A percentile compares a stretch with the other conserved stretches of the same genome.
Conservation (phyloP, 805 yeast genomes). For the Naumovozyma dairenensis region DNA sequence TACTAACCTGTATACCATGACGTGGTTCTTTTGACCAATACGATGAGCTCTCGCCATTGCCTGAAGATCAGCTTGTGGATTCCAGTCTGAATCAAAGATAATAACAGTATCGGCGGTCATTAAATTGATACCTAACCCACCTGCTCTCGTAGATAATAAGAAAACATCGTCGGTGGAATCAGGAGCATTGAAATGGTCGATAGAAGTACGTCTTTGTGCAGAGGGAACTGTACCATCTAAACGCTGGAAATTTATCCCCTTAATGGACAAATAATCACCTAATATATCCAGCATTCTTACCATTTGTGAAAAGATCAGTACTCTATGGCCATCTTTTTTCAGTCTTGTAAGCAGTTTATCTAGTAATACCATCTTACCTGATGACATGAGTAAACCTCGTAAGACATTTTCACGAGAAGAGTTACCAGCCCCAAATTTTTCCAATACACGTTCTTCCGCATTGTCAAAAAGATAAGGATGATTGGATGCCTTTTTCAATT, state of each 20-base stretch:
- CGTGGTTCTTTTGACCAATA: slow-evolving; percentile 98
- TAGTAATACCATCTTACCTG: slow-evolving; percentile 94
- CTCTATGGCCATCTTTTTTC: slow-evolving; percentile 91
- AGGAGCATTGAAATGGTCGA: slow-evolving; percentile 93
- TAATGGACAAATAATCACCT: slow-evolving; percentile 83
- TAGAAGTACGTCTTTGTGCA: slow-evolving; percentile 83
- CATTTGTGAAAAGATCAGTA: slow-evolving; percentile 92
- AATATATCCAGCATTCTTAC: slow-evolving; percentile 90
- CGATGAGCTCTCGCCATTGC: slow-evolving; percentile 99
- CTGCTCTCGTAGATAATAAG: slow-evolving; percentile 89
- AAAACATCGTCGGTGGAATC: slow-evolving; percentile 89
- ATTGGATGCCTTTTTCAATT: slow-evolving; percentile 90
- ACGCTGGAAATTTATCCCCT: slow-evolving; percentile 83
- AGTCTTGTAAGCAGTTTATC: slow-evolving; percentile 81
- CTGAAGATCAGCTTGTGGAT: slow-evolving; percentile 97
- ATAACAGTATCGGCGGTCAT: slow-evolving; percentile 99
- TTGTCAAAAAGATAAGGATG: slow-evolving; percentile 93
- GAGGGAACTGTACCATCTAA: slow-evolving; percentile 96
- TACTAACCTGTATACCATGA: slow-evolving; percentile 96
- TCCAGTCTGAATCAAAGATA: slow-evolving; percentile 97
- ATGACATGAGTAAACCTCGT: slow-evolving; percentile 93
- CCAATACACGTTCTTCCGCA: slow-evolving; percentile 75
- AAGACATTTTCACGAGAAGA: slow-evolving; percentile 68
- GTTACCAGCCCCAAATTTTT: slow-evolving; percentile 48
- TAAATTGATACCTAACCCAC: slow-evolving; percentile 94